Conservation (phyloP, 495 filamentous ascomycete genomes). For the Penicillium pancosmium region DNA sequence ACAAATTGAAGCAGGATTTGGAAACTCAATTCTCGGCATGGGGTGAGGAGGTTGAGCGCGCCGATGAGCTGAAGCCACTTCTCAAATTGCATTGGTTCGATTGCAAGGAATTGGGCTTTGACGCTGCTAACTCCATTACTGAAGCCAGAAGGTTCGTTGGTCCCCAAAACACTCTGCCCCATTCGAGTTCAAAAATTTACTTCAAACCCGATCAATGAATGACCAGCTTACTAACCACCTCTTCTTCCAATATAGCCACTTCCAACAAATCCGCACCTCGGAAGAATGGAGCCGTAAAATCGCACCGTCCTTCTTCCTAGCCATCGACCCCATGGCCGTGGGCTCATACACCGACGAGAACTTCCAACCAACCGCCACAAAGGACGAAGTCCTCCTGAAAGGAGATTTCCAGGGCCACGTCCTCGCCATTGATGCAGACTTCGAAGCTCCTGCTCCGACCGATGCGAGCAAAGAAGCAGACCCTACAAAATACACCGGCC, state of each 20-base stretch:
- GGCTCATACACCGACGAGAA: background rate
- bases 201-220: background rate
- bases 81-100: background rate
- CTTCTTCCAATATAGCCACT: background rate
- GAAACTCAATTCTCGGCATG: background rate
- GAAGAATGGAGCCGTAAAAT: background rate
- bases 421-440: background rate
- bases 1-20: background rate
- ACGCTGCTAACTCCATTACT: background rate
- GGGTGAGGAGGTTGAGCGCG: background rate
- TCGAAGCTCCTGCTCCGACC: background rate
- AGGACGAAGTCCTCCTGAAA: background rate
- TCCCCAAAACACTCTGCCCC: too few relatives aligned
- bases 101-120: background rate
- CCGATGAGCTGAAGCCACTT: background rate
- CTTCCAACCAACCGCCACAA: background rate
- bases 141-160: background rate
- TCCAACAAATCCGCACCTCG: background rate
- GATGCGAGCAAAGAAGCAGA: background rate
- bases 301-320: background rate
- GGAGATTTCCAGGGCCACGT: background rate
- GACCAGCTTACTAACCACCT: background rate
- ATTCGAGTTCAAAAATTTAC: too few relatives aligned
- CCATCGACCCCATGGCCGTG: background rate
- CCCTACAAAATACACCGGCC: conserved; percentile 19